phyloP scores from a whole-genome alignment of 345 rosid species.

The Moricandia arvensis region DNA sequence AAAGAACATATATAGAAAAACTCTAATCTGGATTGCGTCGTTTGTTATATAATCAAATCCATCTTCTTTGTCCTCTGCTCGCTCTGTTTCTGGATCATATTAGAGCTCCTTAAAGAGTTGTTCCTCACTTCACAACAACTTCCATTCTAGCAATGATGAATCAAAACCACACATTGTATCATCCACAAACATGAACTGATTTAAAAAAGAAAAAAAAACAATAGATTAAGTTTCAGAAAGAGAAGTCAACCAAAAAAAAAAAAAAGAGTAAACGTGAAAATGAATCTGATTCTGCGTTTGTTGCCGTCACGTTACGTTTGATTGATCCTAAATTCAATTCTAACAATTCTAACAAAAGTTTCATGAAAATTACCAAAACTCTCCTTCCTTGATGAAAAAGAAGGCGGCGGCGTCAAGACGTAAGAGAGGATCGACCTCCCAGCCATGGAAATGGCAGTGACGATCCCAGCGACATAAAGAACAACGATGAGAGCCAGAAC shows the following conservation, averaged over 20 bases:
- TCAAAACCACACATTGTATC: not conserved
- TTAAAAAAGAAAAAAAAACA: not conserved
- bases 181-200: not conserved
- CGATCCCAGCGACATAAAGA: slow-evolving; percentile 74
- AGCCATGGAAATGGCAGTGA: slow-evolving; percentile 64
- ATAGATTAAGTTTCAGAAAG: not conserved
- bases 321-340: not conserved
- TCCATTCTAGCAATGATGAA: not conserved
- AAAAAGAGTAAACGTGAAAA: not conserved
- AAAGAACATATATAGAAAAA: not conserved
- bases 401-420: slow-evolving; percentile 44
- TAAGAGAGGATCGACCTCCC: slow-evolving; percentile 62
- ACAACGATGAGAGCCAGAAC: slow-evolving; percentile 70
- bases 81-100: not conserved
- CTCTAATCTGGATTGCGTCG: not conserved
- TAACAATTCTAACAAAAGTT: not conserved
- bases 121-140: not conserved
- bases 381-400: slow-evolving; percentile 45
- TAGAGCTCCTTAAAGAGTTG: not conserved
- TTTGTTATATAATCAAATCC: not conserved
- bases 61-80: not conserved
- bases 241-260: not conserved
- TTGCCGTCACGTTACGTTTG: not conserved
- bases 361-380: slow-evolving; percentile 58
- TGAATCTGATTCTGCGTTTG: not conserved